phyloP scores from a whole-genome alignment of 2,329 filamentous ascomycete genomes.

The Monosporascus ibericus region DNA sequence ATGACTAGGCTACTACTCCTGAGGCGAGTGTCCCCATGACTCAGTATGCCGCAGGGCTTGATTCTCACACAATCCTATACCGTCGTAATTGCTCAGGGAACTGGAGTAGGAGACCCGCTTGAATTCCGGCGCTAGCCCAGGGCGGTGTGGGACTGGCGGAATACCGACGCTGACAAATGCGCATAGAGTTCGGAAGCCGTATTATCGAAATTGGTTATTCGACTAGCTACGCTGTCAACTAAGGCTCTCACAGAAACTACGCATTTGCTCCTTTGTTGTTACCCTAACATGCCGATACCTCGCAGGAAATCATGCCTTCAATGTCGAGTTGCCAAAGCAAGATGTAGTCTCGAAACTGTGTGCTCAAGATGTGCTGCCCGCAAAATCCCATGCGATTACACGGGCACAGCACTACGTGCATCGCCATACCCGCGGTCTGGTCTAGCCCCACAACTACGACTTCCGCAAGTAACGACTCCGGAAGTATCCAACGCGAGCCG shows the following conservation, averaged over 20 bases:
- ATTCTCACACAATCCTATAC: no score
- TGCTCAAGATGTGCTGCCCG: conserved; percentile 17
- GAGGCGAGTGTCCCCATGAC: no score
- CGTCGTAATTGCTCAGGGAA: not conserved
- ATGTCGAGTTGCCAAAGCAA: conserved; percentile 20
- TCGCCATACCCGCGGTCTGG: conserved; percentile 1
- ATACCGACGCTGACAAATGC: conserved; percentile 8
- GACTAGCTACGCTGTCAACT: no score
- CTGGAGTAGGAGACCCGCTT: conserved; percentile 2
- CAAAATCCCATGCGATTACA: conserved; percentile 14
- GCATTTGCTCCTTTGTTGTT: no score
- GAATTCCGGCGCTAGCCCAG: conserved; percentile 7
- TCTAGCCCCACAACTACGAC: no score
- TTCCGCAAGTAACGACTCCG: no score
- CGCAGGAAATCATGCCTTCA: conserved; percentile 18
- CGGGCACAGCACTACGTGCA: not conserved
- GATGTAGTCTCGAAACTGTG: conserved; percentile 16
- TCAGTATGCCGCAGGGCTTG: no score
- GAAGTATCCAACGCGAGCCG: no score
- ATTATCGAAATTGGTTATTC: no score
- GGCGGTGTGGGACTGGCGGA: not conserved
- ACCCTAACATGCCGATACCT: conserved; percentile 15
- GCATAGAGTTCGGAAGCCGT: no score
- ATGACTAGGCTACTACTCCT: no score
- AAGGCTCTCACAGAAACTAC: no score